phyloP scores from a whole-genome alignment of 1,284 basidiomycete genomes.

The Retiboletus fuscus region DNA sequence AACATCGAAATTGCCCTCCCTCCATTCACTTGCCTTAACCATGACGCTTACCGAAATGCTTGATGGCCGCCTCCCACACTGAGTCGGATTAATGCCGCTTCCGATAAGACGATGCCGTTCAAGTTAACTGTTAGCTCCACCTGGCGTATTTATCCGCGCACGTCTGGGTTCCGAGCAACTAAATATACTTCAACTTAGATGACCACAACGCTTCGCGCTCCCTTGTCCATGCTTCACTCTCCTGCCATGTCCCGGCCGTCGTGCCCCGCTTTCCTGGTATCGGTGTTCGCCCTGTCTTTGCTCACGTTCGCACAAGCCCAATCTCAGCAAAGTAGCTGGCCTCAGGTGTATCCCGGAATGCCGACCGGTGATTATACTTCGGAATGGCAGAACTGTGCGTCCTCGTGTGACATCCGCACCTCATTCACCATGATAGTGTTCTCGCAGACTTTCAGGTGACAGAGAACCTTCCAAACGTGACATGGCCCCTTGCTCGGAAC shows the following conservation, averaged over 20 bases:
- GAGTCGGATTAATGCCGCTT: slow-evolving; percentile 4
- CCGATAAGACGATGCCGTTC: background rate
- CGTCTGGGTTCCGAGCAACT: too few relatives aligned
- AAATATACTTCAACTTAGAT: background rate
- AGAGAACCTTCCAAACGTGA: slow-evolving; percentile 69
- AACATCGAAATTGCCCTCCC: slow-evolving; percentile 21
- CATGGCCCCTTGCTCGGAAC: slow-evolving; percentile 64
- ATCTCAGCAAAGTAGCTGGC: slow-evolving; percentile 39
- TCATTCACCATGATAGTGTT: slow-evolving; percentile 58
- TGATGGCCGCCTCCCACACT: background rate
- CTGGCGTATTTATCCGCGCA: too few relatives aligned
- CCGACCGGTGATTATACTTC: slow-evolving; percentile 61
- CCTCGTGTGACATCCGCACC: slow-evolving; percentile 42
- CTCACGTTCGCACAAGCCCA: slow-evolving; percentile 27
- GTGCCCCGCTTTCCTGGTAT: slow-evolving; percentile 19
- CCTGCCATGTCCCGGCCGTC: slow-evolving; percentile 26
- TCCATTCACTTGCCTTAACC: background rate
- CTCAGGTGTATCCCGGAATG: slow-evolving; percentile 46
- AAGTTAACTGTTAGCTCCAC: background rate
- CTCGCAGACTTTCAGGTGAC: slow-evolving; percentile 68
- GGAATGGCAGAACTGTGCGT: slow-evolving; percentile 71
- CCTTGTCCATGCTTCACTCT: background rate
- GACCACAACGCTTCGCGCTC: background rate
- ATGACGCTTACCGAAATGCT: too few relatives aligned
- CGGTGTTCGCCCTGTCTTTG: slow-evolving; percentile 3